A percentile compares a stretch with the other conserved stretches of the same genome.
phyloP scores from a whole-genome alignment of 2,329 filamentous ascomycete species.

The Acrocalymma vagum region DNA sequence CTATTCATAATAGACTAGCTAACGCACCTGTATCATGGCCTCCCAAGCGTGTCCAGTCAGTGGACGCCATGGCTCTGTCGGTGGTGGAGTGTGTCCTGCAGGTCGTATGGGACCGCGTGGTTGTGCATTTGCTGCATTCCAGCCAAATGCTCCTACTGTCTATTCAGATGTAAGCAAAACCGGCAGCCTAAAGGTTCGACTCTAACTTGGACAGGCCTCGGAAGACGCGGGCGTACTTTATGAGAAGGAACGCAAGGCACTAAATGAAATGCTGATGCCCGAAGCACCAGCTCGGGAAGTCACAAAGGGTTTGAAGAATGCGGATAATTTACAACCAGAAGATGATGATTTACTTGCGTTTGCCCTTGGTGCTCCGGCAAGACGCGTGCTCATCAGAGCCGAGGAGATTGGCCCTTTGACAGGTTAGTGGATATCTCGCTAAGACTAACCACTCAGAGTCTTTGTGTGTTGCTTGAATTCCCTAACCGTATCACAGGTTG shows the following conservation, averaged over 20 bases:
- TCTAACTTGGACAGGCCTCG: conserved; percentile 11
- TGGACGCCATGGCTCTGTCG: conserved; percentile 10
- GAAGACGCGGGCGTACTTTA: conserved; percentile 15
- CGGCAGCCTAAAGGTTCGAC: background rate
- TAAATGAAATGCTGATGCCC: conserved; percentile 31
- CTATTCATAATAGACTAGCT: background rate
- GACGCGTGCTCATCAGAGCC: conserved; percentile 61
- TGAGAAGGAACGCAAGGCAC: conserved; percentile 23
- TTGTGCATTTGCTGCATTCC: conserved; percentile 31
- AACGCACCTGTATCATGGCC: conserved; percentile 13
- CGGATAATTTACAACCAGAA: conserved; percentile 57
- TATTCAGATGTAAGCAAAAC: conserved; percentile 20
- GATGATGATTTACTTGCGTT: conserved; percentile 62
- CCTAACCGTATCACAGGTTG: too few relatives aligned
- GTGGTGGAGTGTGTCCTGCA: conserved; percentile 16
- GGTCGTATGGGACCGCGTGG: conserved; percentile 23
- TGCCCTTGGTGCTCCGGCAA: conserved; percentile 61
- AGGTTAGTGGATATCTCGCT: too few relatives aligned
- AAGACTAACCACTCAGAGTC: too few relatives aligned
- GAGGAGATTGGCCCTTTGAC: conserved; percentile 60
- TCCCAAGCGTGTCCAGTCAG: conserved; percentile 20
- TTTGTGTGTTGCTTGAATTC: too few relatives aligned
- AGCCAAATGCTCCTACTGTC: conserved; percentile 20
- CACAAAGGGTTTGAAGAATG: conserved; percentile 50
- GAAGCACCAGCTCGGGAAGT: conserved; percentile 22